Base-by-base conservation (phyloP, 2,329 filamentous ascomycete genomes). In the Exophiala oligosperma region DNA sequence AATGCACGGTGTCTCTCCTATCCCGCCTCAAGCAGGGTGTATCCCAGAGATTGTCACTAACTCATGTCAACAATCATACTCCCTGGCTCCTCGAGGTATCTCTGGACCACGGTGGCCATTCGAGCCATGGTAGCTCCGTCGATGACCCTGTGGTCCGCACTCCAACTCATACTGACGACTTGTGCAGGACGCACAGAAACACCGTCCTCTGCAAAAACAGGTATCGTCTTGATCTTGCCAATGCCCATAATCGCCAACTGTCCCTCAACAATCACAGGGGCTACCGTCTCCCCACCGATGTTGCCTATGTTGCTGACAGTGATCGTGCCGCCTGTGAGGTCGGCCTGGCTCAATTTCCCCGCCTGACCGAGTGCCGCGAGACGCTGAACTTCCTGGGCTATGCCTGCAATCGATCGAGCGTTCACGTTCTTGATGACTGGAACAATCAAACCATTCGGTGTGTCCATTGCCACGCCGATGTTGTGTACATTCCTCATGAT, bases 221-320 rank as follows among this genome's bases (percentile, higher is more conserved):
- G 94, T 32, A 96, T 83, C 1, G 84, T 83, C 67, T 87, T 88
- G 72, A 92, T 85, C 65, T 89, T 86, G 4, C 94, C 94, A 29
- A 99, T 81, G 9, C 93, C 94, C 28, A 99, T 75, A 70, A 99
- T 99, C 7, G 91, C 92, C 8, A 97, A 90, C 75, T 97, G 92
- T 43, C 85, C 89, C 62, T 92, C 88, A 48, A 96, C 91, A 67
- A 99, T 91, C 50, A 99, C 90, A 1, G 94, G 94, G 29, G 89
- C 87, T 48, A 97, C 86, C 67, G 96, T 96, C 1, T 90, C 94
- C 28, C 94, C 94, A 54, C 94, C 94, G 47, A 99, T 91, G 67
- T 87, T 96, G 47, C 94, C 94, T 67, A 99, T 96, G 72, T 99
- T 99, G 67, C 92, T 96, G 50, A 99, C 86, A 0, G 94, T 97